phyloP scores from a whole-genome alignment of 306 rosid species.

The Trifolium repens region DNA sequence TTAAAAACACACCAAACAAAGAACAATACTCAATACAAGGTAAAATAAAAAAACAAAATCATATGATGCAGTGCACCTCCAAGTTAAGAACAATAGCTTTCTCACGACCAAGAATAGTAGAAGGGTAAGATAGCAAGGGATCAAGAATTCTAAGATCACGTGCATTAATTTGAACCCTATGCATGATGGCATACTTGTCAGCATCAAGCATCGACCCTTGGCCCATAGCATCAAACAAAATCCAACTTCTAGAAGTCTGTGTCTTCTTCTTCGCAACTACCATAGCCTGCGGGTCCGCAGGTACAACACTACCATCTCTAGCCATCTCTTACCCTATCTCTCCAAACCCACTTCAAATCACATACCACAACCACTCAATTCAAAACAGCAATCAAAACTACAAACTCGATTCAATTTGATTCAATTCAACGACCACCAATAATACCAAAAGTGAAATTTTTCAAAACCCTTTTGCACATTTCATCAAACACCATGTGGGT shows the following conservation, averaged over 20 bases:
- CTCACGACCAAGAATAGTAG: conserved; percentile 88
- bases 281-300: conserved; percentile 67
- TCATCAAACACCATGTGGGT: conserved; percentile 39
- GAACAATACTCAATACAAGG: neutral
- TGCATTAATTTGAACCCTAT: conserved; percentile 86
- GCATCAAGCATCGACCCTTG: conserved; percentile 71
- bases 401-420: conserved; percentile 11
- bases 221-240: conserved; percentile 62
- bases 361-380: conserved; percentile 28
- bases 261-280: conserved; percentile 74
- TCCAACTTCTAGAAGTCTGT: conserved; percentile 83
- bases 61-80: conserved; percentile 56
- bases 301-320: conserved; percentile 74
- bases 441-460: neutral
- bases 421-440: neutral
- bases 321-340: conserved; percentile 65
- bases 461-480: conserved; percentile 25
- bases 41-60: neutral
- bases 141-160: conserved; percentile 95
- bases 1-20: neutral
- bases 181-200: conserved; percentile 91
- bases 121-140: conserved; percentile 88
- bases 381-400: neutral
- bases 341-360: conserved; percentile 29
- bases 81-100: conserved; percentile 92